These are phyloP conservation scores for Nemania abortiva DNA, from an alignment of 2,329 filamentous ascomycete genomes.

Conservation along the genomic window DNA sequence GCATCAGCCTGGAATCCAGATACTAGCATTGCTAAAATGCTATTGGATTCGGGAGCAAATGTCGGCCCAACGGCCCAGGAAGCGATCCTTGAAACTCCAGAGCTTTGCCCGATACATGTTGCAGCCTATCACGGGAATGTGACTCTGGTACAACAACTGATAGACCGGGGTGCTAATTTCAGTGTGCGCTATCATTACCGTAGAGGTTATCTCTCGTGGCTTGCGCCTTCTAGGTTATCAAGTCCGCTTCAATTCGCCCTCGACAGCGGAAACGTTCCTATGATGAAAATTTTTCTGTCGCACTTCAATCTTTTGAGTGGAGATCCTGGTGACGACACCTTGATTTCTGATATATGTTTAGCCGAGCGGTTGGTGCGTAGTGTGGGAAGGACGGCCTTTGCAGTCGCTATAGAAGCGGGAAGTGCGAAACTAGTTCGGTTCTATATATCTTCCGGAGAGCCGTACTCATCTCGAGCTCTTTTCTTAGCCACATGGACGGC, in stretches of 20 bases:
- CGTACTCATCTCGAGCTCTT: slow-evolving; percentile 1
- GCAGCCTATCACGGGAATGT: slow-evolving; percentile 22
- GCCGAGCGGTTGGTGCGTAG: too few species aligned
- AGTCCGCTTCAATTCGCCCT: slow-evolving; percentile 29
- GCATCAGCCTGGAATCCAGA: slow-evolving; percentile 32
- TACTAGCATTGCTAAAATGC: slow-evolving; percentile 20
- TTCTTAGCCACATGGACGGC: neutral
- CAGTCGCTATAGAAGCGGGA: neutral
- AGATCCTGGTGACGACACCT: neutral
- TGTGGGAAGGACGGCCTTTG: too few species aligned
- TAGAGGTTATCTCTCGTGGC: too few species aligned
- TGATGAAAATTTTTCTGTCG: neutral
- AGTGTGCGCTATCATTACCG: slow-evolving; percentile 8
- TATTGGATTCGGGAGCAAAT: slow-evolving; percentile 17
- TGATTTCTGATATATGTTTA: too few species aligned
- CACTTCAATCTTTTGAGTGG: slow-evolving; percentile 14
- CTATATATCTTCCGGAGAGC: neutral
- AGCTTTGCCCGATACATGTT: slow-evolving; percentile 20
- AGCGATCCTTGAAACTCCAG: neutral
- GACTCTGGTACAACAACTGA: slow-evolving; percentile 15
- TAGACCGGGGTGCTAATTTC: neutral
- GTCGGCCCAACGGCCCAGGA: neutral
- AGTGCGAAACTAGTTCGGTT: neutral
- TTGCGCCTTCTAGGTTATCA: neutral
- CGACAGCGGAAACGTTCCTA: slow-evolving; percentile 13